Evolutionary conservation across 192 early-diverging fungal species (phyloP).

Genomic region (Chytriomyces confervae): DNA sequence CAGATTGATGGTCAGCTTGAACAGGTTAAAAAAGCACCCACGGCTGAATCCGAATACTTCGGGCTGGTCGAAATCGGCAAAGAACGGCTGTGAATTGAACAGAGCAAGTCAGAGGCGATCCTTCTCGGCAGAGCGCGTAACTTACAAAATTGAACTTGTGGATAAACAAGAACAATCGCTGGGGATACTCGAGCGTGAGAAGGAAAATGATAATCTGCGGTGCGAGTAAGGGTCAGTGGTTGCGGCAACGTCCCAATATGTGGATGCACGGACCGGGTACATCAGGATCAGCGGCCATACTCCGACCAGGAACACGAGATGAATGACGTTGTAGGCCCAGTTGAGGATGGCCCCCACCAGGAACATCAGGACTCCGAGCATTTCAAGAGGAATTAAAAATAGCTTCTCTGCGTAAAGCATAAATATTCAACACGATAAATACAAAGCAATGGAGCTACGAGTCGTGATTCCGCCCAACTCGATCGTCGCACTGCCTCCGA

Average conservation of each 20-base stretch:
- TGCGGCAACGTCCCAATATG: not conserved
- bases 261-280: constrained; percentile 19
- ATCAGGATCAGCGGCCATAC: constrained; percentile 22
- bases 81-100: constrained; percentile 23
- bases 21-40: not conserved
- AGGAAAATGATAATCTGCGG: constrained; percentile 24
- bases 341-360: not conserved
- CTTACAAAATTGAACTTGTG: constrained; percentile 31
- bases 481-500: not conserved
- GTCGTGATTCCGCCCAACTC: not conserved
- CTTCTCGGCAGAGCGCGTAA: not conserved
- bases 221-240: not conserved
- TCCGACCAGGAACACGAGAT: not conserved
- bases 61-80: constrained; percentile 26
- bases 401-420: too few relatives aligned
- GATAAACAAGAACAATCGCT: constrained; percentile 24
- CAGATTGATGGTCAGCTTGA: not conserved
- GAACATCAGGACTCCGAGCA: too few relatives aligned
- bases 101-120: not conserved
- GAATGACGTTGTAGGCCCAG: constrained; percentile 2
- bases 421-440: too few relatives aligned
- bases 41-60: constrained; percentile 38
- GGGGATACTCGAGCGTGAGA: constrained; percentile 19
- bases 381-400: too few relatives aligned
- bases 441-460: not conserved